Evolutionary conservation across 441 rosid species (phyloP), one percentile per base, ranked within the genome.

Genomic region (Raphanus hybrid): DNA sequence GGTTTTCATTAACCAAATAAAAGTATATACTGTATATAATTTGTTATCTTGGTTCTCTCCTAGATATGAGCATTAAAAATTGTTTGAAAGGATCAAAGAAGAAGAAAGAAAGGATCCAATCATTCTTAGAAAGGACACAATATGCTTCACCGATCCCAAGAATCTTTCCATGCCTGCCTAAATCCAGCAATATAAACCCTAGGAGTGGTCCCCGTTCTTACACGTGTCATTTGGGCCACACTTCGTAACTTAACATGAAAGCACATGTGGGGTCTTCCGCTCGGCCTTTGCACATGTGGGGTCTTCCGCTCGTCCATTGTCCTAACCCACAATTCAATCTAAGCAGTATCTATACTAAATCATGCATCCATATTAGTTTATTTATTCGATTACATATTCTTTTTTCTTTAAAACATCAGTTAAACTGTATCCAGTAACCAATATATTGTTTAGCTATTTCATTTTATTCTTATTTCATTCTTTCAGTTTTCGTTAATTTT

Each of bases 141-240:
- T 90, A 88, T 85, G 85, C 86, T 81, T 71, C 85, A 73, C 90
- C 81, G 88, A 75, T 72, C 74, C 90, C 89, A 43, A 87, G 82
- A 84, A 87, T 89, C 92, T 91, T 68, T 71, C 85, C 67, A 2
- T 90, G 97, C 90, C 88, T 86, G 90, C 80, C 90, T 80, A 81
- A 74, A 83, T 87, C 80, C 81, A 84, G 96, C 87, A 86, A 82
- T 27, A 18, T 50, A 50, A 71, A 80, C 70, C 75, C 62, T n/a
- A 20, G 23, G 68, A 43, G 60, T 74, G 82, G 82, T 74, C 82
- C 78, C 76, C 8, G 1, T 9, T 0, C 0, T 2, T 2, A 63
- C 75, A 78, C 78, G 78, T 78, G 78, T 32, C 81, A 12, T 2
- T 0, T 8, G 70, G 77, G 63, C 73, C 73, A 71, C 81, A 16